phyloP scores from a whole-genome alignment of 2,329 filamentous ascomycete genomes.

The Chlorencoelia australis region DNA sequence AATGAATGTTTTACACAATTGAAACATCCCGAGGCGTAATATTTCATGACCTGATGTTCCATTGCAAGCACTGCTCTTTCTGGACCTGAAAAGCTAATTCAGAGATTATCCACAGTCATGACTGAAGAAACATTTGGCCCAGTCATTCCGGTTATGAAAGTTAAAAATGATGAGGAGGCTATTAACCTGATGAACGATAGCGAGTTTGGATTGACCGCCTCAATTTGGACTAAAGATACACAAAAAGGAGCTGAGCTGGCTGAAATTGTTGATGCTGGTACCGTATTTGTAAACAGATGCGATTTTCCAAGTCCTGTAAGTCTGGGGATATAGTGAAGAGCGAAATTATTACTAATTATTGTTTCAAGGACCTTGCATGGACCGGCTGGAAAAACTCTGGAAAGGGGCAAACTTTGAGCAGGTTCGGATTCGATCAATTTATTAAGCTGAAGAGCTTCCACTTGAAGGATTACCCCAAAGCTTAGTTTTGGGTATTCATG shows the following conservation, averaged over 20 bases:
- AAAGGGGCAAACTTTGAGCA: slow-evolving; percentile 80
- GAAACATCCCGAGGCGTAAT: no score
- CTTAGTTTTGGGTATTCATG: slow-evolving; percentile 3
- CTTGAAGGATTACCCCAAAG: slow-evolving; percentile 67
- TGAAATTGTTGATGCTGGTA: slow-evolving; percentile 79
- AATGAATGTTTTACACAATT: no score
- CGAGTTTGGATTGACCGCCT: slow-evolving; percentile 89
- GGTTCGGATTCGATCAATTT: slow-evolving; percentile 89
- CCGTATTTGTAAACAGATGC: slow-evolving; percentile 90
- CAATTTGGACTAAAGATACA: slow-evolving; percentile 90
- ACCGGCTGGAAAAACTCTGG: slow-evolving; percentile 97
- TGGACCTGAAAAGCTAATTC: no score
- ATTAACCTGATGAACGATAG: slow-evolving; percentile 86
- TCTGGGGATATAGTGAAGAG: no score
- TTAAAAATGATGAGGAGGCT: slow-evolving; percentile 71
- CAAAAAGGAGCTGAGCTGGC: slow-evolving; percentile 64
- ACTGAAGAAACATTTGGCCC: slow-evolving; percentile 92
- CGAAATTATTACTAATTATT: slow-evolving; percentile 18
- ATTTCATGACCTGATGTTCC: no score
- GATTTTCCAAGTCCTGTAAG: slow-evolving; percentile 86
- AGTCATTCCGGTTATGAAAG: slow-evolving; percentile 82
- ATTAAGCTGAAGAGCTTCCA: slow-evolving; percentile 95
- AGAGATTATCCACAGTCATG: no score
- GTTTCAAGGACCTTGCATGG: slow-evolving; percentile 74
- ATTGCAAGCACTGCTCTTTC: no score